These are phyloP conservation scores for Saccharomyces paradoxus DNA, from an alignment of 805 yeast species.

Conservation along the genomic window DNA sequence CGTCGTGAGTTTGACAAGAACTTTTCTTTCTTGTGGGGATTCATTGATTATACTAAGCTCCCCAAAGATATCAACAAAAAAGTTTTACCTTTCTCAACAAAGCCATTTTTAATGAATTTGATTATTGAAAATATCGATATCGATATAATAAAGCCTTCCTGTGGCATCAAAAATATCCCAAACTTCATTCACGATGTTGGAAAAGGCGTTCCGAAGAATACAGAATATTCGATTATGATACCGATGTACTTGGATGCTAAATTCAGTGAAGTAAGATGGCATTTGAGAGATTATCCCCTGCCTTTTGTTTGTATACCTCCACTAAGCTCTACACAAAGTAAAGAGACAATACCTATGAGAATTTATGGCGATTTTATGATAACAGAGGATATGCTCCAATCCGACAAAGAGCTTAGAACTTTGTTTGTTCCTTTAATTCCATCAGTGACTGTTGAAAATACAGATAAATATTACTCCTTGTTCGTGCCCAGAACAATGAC, in stretches of 20 bases:
- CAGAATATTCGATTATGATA: constrained; percentile 56
- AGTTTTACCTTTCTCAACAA: constrained; percentile 39
- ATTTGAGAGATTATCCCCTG: constrained; percentile 76
- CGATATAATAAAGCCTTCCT: constrained; percentile 41
- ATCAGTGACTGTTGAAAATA: constrained; percentile 31
- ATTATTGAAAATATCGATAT: constrained; percentile 43
- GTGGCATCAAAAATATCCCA: constrained; percentile 44
- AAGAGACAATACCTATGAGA: constrained; percentile 26
- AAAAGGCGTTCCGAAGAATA: constrained; percentile 71
- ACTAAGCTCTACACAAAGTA: constrained; percentile 27
- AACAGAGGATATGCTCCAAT: constrained; percentile 52
- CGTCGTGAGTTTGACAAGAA: constrained; percentile 35
- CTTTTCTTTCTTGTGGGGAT: constrained; percentile 37
- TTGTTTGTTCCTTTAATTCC: constrained; percentile 57
- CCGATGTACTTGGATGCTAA: constrained; percentile 55
- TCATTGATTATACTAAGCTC: constrained; percentile 24
- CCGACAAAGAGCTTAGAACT: constrained; percentile 47
- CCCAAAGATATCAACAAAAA: constrained; percentile 38
- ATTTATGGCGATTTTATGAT: constrained; percentile 59
- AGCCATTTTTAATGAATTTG: constrained; percentile 48
- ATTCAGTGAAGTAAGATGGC: constrained; percentile 56
- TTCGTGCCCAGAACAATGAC: constrained; percentile 69
- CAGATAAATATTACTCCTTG: constrained; percentile 43
- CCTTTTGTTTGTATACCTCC: constrained; percentile 72
- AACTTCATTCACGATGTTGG: constrained; percentile 66